Evolutionary conservation across 2,329 filamentous ascomycete species (phyloP), one percentile per base, ranked within the genome.

Genomic region (Botrytis porri): DNA sequence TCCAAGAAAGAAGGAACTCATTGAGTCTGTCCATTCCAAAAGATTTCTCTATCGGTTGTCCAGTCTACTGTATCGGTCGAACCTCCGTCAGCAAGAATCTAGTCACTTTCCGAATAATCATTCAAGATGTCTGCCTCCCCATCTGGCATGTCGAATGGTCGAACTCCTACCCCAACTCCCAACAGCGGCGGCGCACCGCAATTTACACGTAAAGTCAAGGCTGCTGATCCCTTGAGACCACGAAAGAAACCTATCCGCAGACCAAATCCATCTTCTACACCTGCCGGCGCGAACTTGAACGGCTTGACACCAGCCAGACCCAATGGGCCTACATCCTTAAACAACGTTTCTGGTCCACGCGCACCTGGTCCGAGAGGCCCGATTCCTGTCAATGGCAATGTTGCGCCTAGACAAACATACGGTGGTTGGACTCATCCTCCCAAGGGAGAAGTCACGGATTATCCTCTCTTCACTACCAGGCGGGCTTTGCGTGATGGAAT

Each of bases 401-500:
- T 18, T 54, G 61, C 69, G 43, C 69, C 69, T 20, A 71, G 61
- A 18, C 81, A 81, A 73, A 81, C 84, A 75, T 84, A 87, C 77
- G 86, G 85, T 60, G 89, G 89, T 61, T 91, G 89, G 89, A 87
- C 87, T 6, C 84, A 86, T 63, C 84, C 86, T 41, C 83, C 86
- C 2, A 84, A 85, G 3, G 83, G 82, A 1, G 77, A 78, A 29
- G 81, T 80, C 39, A 82, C 83, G 35, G 90, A 90, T 78, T 90
- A 85, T 77, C 93, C 93, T 22, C 86, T 98, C 29, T 89, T 94
- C 76, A 93, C 94, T 10, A 97, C 93, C 10, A 97, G 97, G 82
- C 90, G 91, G 79, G 89, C 91, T 16, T 83, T 97, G 67, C 87
- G 93, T 72, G 92, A 96, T 77, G 93, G 92, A 9, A 84, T 97